Conservation (phyloP, 2,329 filamentous ascomycete species). For the Fusarium beomiforme region DNA sequence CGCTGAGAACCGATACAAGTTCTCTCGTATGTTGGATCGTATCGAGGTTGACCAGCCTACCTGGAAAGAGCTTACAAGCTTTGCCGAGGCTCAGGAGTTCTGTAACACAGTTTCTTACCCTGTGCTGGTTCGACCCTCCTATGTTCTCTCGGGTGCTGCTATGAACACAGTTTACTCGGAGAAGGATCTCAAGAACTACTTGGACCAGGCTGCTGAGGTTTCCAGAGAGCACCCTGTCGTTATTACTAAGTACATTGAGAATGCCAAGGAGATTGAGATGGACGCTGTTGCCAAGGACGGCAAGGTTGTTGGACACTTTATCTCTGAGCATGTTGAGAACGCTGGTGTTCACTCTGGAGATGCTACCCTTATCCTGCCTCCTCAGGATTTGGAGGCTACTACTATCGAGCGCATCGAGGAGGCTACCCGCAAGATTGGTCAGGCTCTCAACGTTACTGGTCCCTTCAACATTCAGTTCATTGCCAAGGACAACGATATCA, state of each 20-base stretch:
- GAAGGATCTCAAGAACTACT: slow-evolving; percentile 87
- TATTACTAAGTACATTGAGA: slow-evolving; percentile 99
- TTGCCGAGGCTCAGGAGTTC: slow-evolving; percentile 88
- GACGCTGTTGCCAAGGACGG: slow-evolving; percentile 94
- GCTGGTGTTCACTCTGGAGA: slow-evolving; percentile 98
- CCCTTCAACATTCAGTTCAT: slow-evolving; percentile 99
- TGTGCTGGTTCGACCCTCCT: slow-evolving; percentile 93
- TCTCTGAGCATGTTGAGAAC: slow-evolving; percentile 98
- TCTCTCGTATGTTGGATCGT: slow-evolving; percentile 95
- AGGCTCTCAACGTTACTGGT: slow-evolving; percentile 93
- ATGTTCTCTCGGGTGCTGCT: slow-evolving; percentile 94
- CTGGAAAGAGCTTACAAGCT: slow-evolving; percentile 97
- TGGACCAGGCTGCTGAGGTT: slow-evolving; percentile 91
- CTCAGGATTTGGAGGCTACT: slow-evolving; percentile 89
- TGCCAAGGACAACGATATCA: slow-evolving; percentile 99
- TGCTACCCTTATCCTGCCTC: slow-evolving; percentile 92
- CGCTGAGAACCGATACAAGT: slow-evolving; percentile 98
- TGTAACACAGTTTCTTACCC: slow-evolving; percentile 91
- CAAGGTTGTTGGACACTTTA: slow-evolving; percentile 91
- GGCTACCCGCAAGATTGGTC: slow-evolving; percentile 93
- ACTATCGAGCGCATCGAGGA: slow-evolving; percentile 93
- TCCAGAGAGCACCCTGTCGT: slow-evolving; percentile 96
- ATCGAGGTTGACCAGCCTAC: slow-evolving; percentile 96
- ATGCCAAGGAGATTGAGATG: slow-evolving; percentile 99
- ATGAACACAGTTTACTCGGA: slow-evolving; percentile 99